phyloP scores from a whole-genome alignment of 78 protist species.

The Pigoraptor vietnamica region DNA sequence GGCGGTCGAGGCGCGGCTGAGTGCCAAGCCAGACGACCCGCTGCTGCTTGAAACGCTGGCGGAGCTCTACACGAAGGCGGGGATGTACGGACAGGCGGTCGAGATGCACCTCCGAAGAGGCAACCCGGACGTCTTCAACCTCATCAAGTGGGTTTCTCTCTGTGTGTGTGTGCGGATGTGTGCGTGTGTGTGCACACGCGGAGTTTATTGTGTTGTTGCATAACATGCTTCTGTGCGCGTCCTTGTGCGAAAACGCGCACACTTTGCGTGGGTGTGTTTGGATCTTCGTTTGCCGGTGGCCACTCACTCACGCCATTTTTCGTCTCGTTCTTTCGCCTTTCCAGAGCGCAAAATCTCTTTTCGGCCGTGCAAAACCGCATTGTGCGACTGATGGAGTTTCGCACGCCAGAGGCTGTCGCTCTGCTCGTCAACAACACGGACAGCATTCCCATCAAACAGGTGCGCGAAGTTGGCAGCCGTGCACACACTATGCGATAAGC shows the following conservation, averaged over 20 bases:
- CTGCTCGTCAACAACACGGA: conserved; percentile 51
- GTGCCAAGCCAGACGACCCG: neutral
- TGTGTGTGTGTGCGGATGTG: too few relatives aligned
- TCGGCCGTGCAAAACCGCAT: conserved; percentile 46
- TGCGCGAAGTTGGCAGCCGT: too few relatives aligned
- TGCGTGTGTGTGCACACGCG: too few relatives aligned
- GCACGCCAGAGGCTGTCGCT: conserved; percentile 45
- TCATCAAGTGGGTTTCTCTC: conserved; percentile 46
- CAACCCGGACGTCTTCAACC: conserved; percentile 53
- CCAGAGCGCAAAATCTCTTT: conserved; percentile 52
- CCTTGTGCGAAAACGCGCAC: too few relatives aligned
- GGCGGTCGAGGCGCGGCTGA: neutral
- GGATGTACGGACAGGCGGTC: conserved; percentile 56
- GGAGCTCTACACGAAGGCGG: conserved; percentile 30
- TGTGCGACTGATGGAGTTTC: conserved; percentile 32
- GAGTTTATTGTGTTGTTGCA: too few relatives aligned
- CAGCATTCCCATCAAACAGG: conserved; percentile 31
- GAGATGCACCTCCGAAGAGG: conserved; percentile 43
- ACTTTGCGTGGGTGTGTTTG: too few relatives aligned
- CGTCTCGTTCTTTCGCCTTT: too few relatives aligned
- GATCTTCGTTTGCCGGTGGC: too few relatives aligned
- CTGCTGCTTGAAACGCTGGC: conserved; percentile 54
- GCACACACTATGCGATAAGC: too few relatives aligned
- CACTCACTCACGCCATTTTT: too few relatives aligned
- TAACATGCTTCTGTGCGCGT: too few relatives aligned